phyloP scores from a whole-genome alignment of 2,329 filamentous ascomycete genomes.

The Emericellopsis atlantica region DNA sequence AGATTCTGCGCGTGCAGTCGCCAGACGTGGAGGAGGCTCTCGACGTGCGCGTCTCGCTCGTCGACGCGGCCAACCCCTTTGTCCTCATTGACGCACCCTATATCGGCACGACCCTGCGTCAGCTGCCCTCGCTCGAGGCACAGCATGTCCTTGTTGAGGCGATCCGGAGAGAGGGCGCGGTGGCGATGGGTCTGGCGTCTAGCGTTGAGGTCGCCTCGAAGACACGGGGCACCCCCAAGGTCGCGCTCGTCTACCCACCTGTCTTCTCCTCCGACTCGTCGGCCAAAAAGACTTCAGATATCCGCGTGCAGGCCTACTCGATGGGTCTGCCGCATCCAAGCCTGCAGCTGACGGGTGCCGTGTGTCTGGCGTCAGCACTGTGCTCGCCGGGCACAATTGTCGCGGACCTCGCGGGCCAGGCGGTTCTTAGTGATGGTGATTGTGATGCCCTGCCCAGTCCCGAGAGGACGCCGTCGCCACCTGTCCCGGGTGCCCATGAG shows the following conservation, averaged over 20 bases:
- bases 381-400: slow-evolving; percentile 27
- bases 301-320: slow-evolving; percentile 31
- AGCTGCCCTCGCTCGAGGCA: slow-evolving; percentile 1
- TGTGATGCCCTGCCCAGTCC: slow-evolving; percentile 6
- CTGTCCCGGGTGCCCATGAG: background rate
- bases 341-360: slow-evolving; percentile 36
- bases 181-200: too few species aligned
- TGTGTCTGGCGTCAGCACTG: slow-evolving; percentile 32
- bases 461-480: slow-evolving; percentile 10
- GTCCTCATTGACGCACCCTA: slow-evolving; percentile 33
- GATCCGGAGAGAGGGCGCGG: slow-evolving; percentile 39
- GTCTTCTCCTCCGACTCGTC: slow-evolving; percentile 1
- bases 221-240: too few species aligned
- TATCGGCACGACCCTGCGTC: slow-evolving; percentile 12
- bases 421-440: background rate
- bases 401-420: slow-evolving; percentile 6
- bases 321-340: slow-evolving; percentile 38
- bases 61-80: slow-evolving; percentile 24
- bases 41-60: slow-evolving; percentile 17
- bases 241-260: too few species aligned
- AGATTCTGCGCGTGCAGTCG: slow-evolving; percentile 27
- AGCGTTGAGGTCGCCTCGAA: too few species aligned
- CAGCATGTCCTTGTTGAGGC: slow-evolving; percentile 24
- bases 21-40: slow-evolving; percentile 6
- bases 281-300: slow-evolving; percentile 14